Conservation (phyloP, 352 stramenopile genomes). For the Elongisporangium senticosum region DNA sequence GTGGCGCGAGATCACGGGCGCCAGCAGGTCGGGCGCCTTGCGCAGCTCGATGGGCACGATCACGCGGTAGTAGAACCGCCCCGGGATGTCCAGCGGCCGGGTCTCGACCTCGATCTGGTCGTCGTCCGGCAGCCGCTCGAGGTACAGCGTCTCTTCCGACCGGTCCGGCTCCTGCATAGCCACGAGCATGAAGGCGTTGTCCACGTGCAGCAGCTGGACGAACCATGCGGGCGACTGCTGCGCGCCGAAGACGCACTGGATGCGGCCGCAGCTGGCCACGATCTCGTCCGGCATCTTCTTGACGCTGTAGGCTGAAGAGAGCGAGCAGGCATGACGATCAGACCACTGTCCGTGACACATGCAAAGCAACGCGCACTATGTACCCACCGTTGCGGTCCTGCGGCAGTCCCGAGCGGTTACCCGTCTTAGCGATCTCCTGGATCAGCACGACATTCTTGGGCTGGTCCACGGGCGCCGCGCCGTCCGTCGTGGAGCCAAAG, state of each 20-base stretch:
- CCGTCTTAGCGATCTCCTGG: slow-evolving; percentile 50
- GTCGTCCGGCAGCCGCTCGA: slow-evolving; percentile 2
- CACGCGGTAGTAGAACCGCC: slow-evolving; percentile 68
- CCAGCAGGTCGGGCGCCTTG: slow-evolving; percentile 63
- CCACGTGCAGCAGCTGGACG: slow-evolving; percentile 57
- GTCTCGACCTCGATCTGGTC: slow-evolving; percentile 7
- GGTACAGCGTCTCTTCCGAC: slow-evolving; percentile 13
- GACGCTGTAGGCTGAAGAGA: slow-evolving; percentile 43
- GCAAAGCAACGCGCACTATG: background rate
- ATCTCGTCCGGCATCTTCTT: slow-evolving; percentile 80
- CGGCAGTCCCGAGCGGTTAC: slow-evolving; percentile 16
- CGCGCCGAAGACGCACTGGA: slow-evolving; percentile 55
- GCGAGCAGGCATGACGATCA: slow-evolving; percentile 2
- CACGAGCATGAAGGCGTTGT: slow-evolving; percentile 70
- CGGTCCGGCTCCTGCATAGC: slow-evolving; percentile 30
- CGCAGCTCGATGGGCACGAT: slow-evolving; percentile 73
- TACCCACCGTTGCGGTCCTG: slow-evolving; percentile 41
- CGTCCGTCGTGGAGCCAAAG: slow-evolving; percentile 18
- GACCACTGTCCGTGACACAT: background rate
- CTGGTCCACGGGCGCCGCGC: slow-evolving; percentile 20
- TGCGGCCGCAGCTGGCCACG: slow-evolving; percentile 42
- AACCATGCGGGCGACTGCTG: slow-evolving; percentile 63
- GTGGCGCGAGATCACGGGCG: slow-evolving; percentile 56
- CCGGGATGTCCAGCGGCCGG: slow-evolving; percentile 22
- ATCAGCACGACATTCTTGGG: slow-evolving; percentile 51